Base-by-base conservation (phyloP, 2,329 filamentous ascomycete species). In the Diplodia mutila region DNA sequence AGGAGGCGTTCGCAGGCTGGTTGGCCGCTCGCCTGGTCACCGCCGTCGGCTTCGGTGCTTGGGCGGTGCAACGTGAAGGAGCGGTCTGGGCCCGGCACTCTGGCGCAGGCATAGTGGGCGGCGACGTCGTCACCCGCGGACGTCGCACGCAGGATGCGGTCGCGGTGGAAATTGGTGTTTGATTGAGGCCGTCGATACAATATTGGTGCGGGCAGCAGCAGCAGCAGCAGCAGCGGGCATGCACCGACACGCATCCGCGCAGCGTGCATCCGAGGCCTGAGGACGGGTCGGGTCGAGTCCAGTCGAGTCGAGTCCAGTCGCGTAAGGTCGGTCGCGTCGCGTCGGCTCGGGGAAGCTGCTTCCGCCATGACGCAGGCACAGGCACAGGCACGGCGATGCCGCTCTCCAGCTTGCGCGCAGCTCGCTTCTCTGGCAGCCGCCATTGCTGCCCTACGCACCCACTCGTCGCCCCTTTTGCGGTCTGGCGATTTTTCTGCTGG, bases 61-160 rank as follows among this genome's bases (percentile, higher is more conserved):
- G 37, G 46, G 46, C 53, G 54, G 55, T 53, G 55, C 48, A 37
- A 55, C 57, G 57, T 55, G 57, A 67, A 67, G 57, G 59, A 67
- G 66, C 66, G 66, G 66, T 67, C 66, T 63, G 66, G 57, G 39
- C 66, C 66, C 66, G 66, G 55, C 48, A 51, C n/a, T 32, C 23
- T 49, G 66, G 66, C n/a, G 57, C 25, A 49, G 57, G n/a, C 48
- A n/a, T 21, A n/a, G 16, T 29, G 25, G 51, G 27, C 25, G 14
- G 25, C 59, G 29, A 16, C 42, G 59, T 51, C 42, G 59, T 51
- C 46, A 63, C 59, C 37, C 39, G 39, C 29, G 57, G 39, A 34
- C 57, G 55, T 61, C 25, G 55, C 46, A 61, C 55, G 55, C 55
- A 46, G 55, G 55, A 48, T 32, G 39, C 39, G 39, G 8, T 46